A percentile compares a stretch with the other conserved stretches of the same genome.
These are phyloP conservation scores for Agaricus subrufescens DNA, from an alignment of 768 basidiomycete species.

Conservation along the genomic window DNA sequence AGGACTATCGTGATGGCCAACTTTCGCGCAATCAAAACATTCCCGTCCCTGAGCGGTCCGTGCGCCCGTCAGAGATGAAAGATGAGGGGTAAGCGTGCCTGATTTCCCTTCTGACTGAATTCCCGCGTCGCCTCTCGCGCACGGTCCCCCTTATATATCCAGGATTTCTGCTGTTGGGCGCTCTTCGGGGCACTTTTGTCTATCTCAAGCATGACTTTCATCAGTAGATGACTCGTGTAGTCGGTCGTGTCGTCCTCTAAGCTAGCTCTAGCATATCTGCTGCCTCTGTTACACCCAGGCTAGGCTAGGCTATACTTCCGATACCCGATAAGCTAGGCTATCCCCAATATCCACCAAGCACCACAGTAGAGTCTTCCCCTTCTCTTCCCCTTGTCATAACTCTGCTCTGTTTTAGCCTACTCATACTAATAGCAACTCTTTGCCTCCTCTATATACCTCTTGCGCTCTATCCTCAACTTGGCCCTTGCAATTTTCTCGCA, in stretches of 20 bases:
- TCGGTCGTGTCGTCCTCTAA: constrained; percentile 52
- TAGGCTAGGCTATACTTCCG: constrained; percentile 50
- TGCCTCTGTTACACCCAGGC: constrained; percentile 66
- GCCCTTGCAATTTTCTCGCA: constrained; percentile 10
- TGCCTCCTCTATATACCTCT: constrained; percentile 41
- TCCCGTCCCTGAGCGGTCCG: constrained; percentile 52
- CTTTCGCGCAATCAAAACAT: constrained; percentile 35
- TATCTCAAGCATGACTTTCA: constrained; percentile 24
- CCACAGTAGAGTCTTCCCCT: constrained; percentile 72
- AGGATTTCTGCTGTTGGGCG: constrained; percentile 11
- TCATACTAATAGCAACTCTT: constrained; percentile 75
- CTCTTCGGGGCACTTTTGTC: constrained; percentile 12
- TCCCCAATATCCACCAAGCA: constrained; percentile 25
- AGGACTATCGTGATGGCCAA: constrained; percentile 43
- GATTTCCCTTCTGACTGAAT: constrained; percentile 22
- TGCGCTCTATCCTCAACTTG: constrained; percentile 15
- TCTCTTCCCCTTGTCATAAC: constrained; percentile 55
- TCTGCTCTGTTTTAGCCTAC: constrained; percentile 62
- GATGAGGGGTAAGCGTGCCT: constrained; percentile 90
- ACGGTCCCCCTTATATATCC: constrained; percentile 4
- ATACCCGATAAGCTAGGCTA: constrained; percentile 19
- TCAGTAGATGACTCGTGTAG: constrained; percentile 53
- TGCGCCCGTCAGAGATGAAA: constrained; percentile 89
- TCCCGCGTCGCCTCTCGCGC: constrained; percentile 26
- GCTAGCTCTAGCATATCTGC: constrained; percentile 72